Conservation (phyloP, 148 eudicot genomes). For the Rhododendron simsii region DNA sequence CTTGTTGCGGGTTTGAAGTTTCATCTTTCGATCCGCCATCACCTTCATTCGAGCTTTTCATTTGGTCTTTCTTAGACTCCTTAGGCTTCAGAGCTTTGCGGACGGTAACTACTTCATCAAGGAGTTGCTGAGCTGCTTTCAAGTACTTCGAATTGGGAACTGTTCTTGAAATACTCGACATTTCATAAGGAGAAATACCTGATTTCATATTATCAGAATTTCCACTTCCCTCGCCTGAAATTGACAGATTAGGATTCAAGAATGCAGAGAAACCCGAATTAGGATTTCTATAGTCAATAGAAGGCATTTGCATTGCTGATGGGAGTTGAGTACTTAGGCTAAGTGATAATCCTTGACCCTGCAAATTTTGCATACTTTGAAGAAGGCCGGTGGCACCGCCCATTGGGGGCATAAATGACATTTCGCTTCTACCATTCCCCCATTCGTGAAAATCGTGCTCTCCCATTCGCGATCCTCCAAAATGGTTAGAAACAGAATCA, state of each 20-base stretch:
- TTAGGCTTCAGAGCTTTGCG: slow-evolving; percentile 33
- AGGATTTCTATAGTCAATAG: slow-evolving; percentile 25
- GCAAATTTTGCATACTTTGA: slow-evolving; percentile 27
- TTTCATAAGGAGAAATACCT: slow-evolving; percentile 17
- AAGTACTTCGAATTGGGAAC: slow-evolving; percentile 44
- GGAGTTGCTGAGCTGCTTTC: slow-evolving; percentile 49
- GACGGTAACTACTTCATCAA: slow-evolving; percentile 53
- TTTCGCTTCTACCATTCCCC: slow-evolving; percentile 31
- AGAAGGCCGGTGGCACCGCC: slow-evolving; percentile 18
- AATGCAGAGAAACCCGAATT: slow-evolving; percentile 26
- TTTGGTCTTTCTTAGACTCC: slow-evolving; percentile 23
- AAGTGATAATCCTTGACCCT: slow-evolving; percentile 52
- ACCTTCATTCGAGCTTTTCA: slow-evolving; percentile 17
- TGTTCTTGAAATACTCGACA: slow-evolving; percentile 24
- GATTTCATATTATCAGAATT: slow-evolving; percentile 11
- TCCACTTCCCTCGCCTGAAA: slow-evolving; percentile 18
- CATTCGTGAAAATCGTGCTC: slow-evolving; percentile 24
- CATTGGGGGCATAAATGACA: slow-evolving; percentile 28
- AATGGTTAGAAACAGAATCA: slow-evolving; percentile 24
- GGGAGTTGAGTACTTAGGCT: slow-evolving; percentile 45
- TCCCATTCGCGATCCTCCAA: slow-evolving; percentile 19
- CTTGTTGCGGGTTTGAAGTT: slow-evolving; percentile 24
- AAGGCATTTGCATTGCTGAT: slow-evolving; percentile 24
- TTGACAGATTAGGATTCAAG: slow-evolving; percentile 16
- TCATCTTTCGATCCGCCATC: slow-evolving; percentile 24